Base-by-base conservation (phyloP, 73 alveolate genomes). In the Stentor coeruleus region DNA sequence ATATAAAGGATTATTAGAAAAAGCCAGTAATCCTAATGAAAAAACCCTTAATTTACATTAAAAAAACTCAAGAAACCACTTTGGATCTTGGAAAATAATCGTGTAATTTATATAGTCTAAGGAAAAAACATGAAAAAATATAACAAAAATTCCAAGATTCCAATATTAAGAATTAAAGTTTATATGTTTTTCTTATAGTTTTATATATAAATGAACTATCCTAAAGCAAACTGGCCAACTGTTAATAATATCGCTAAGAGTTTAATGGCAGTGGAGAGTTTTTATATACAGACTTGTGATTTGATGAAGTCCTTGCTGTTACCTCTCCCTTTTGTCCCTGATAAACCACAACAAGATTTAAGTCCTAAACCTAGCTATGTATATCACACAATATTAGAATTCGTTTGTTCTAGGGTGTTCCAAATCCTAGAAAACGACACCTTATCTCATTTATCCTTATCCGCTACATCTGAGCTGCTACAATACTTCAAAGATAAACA, bases 391-490 rank as follows among this genome's bases (percentile, higher is more conserved):
- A 49, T 49, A 6, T 20, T 49, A 20, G 66, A 49, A 6, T 49
- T 49, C 66, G 66, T 49, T 20, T 49, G 66, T 20, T 11, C 6
- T 20, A 49, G 20, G 20, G 20, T 20, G 20, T 11, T 20, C 20
- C 66, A 49, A 49, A 49, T 49, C 66, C 66, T 49, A 6, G 66
- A 49, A 49, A 49, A 49, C 66, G 66, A 49, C 66, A 20, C 6
- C 28, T 49, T 49, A 20, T 11, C 28, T 49, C 66, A 11, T 49
- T 49, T 49, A 49, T 49, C 66, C 6, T 11, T 20, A 49, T 20
- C 6, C 28, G 66, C 66, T 6, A 49, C 20, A 49, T 49, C 66
- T 11, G 66, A 49, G 66, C 6, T 49, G 66, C 66, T 49, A 6
- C 6, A 49, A 11, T 49, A 49, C 20, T 49, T 49, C 66, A 49